Evolutionary conservation across 257 asterid species (phyloP), one percentile per base, ranked within the genome.

Genomic region (Solanum okadae): DNA sequence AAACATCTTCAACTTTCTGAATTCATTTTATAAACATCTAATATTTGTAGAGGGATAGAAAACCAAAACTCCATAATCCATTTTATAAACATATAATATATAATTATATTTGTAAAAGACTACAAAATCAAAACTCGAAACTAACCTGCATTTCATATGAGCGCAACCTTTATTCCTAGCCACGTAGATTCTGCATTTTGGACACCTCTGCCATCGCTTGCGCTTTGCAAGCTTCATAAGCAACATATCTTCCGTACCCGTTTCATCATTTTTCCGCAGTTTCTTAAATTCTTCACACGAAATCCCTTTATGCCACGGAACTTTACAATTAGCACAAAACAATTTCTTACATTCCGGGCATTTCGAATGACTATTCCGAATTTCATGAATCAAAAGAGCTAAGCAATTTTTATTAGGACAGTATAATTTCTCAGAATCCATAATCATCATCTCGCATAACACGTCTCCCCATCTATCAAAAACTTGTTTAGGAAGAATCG

Each of bases 331-430:
- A 8, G 38, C 95, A 38, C 99, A 96, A 76, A 95, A 94, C 56
- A 92, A 90, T 88, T 98, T 91, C 44, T 89, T 6, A 85, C 99
- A 96, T n/a, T 92, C 15, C 0, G 95, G 98, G 83, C 98, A 96
- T 63, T 93, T 93, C 2, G 94, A 87, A 16, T 91, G 68, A 33
- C 8, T 42, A 2, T 92, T 49, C 8, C 22, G 7, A 46, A 11
- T 25, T 8, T 93, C 96, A 25, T 91, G 90, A 4, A 96, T 88
- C 89, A 96, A 33, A 87, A 95, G 59, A 0, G 94, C 95, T 0
- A 98, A 95, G 86, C 98, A 95, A 84, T 94, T 94, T 76, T 93
- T 93, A 42, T 33, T 91, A 1, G 99, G 99, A 86, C 98, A 96
- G 29, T 96, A 96, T 14, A 91, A 91, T 73, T 73, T 94, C 87